phyloP scores from a whole-genome alignment of 768 basidiomycete genomes.

The Polyporus arcularius region DNA sequence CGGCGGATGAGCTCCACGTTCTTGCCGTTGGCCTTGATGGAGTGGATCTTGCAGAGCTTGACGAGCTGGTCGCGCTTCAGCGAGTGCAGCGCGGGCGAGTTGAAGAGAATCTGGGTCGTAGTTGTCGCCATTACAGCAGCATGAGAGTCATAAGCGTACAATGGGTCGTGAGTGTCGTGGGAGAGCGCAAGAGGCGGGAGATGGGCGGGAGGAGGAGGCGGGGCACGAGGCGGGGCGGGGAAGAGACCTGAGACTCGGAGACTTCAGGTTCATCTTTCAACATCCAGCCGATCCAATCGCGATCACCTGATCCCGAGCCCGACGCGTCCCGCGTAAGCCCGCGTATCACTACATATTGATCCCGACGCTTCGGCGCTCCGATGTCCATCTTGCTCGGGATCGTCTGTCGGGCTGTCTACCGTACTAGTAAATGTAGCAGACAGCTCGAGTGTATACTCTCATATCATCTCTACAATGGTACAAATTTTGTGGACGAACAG shows the following conservation, averaged over 20 bases:
- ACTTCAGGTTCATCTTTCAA: no score
- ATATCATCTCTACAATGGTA: no score
- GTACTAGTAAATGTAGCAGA: no score
- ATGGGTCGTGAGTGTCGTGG: neutral
- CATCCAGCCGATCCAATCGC: neutral
- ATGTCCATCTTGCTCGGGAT: no score
- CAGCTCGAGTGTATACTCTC: no score
- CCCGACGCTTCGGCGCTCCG: no score
- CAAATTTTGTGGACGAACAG: no score
- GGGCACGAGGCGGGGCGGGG: neutral
- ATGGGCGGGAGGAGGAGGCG: no score
- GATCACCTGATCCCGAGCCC: neutral
- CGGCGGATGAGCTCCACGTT: conserved; percentile 71
- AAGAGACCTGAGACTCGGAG: neutral
- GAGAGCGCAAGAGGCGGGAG: neutral
- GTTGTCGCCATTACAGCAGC: conserved; percentile 45
- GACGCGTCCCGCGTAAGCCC: neutral
- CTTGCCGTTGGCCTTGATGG: conserved; percentile 80
- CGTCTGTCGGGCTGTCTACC: no score
- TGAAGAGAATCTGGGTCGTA: conserved; percentile 79
- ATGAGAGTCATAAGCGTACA: neutral
- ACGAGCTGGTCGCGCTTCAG: conserved; percentile 84
- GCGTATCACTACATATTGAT: neutral
- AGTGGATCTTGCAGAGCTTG: conserved; percentile 82
- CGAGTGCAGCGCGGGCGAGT: conserved; percentile 81